These are phyloP conservation scores for Colletotrichum sp. DNA, from an alignment of 2,329 filamentous ascomycete genomes.

Conservation along the genomic window DNA sequence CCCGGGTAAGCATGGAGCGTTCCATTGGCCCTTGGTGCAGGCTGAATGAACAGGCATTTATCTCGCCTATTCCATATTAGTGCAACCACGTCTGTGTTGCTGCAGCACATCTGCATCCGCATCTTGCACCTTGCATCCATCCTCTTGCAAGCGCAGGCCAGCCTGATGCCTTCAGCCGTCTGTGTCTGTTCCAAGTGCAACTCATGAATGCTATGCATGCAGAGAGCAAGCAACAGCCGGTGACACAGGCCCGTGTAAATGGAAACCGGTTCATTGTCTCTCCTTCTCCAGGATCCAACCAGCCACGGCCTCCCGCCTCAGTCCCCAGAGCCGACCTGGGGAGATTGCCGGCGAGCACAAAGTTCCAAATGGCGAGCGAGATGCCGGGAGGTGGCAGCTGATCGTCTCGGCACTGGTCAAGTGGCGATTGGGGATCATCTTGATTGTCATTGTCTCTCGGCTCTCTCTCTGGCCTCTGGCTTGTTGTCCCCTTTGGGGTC, in stretches of 20 bases:
- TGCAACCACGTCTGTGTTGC: slow-evolving; percentile 5
- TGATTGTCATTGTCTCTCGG: slow-evolving; percentile 6
- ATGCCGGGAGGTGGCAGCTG: background rate
- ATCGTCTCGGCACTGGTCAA: slow-evolving; percentile 6
- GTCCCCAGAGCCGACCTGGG: background rate
- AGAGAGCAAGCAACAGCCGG: background rate
- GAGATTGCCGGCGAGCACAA: background rate
- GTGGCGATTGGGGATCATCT: background rate
- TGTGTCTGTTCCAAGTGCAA: background rate
- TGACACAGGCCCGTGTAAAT: background rate
- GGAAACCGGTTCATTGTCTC: background rate
- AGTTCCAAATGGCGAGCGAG: background rate
- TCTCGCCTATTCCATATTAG: background rate
- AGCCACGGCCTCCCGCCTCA: background rate
- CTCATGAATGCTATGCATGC: background rate
- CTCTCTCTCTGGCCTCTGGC: background rate
- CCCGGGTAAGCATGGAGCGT: background rate
- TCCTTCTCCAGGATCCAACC: background rate
- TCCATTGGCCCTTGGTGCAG: background rate
- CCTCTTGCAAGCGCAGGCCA: background rate
- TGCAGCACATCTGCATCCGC: background rate
- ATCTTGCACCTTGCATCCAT: background rate
- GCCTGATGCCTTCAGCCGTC: background rate
- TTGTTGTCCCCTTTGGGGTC: slow-evolving; percentile 5
- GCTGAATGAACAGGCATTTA: background rate